A percentile compares a stretch with the other conserved stretches of the same genome.
Conservation (phyloP, 2,329 filamentous ascomycete species). For the Ophiocordyceps polyrhachis-furcata region DNA sequence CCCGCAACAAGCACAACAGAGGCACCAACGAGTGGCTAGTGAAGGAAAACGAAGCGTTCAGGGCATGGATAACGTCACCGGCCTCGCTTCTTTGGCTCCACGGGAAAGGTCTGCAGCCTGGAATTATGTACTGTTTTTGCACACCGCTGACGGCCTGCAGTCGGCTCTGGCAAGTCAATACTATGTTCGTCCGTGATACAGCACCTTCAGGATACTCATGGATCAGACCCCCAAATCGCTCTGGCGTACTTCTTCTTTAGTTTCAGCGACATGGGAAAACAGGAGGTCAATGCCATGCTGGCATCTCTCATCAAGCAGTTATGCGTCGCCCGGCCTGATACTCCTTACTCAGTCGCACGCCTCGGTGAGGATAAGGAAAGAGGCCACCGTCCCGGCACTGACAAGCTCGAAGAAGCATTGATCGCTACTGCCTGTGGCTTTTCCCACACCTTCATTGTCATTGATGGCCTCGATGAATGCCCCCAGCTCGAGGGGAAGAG, state of each 20-base stretch:
- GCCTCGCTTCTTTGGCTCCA: conserved; percentile 3
- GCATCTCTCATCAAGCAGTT: conserved; percentile 2
- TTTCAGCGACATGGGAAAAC: conserved; percentile 1
- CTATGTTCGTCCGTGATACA: too few species aligned
- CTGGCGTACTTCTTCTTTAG: conserved; percentile 2
- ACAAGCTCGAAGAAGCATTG: not conserved
- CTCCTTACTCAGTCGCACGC: conserved; percentile 1
- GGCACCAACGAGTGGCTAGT: not conserved
- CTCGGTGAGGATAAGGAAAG: not conserved
- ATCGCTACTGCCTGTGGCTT: not conserved
- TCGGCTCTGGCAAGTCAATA: not conserved
- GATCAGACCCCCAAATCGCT: not conserved
- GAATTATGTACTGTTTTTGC: not conserved
- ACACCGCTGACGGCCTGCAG: not conserved
- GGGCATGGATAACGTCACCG: not conserved
- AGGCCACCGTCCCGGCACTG: not conserved
- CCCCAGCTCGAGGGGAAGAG: not conserved
- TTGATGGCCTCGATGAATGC: conserved; percentile 3
- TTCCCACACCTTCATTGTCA: not conserved
- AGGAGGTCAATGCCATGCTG: conserved; percentile 1
- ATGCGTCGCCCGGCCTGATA: not conserved
- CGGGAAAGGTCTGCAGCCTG: conserved; percentile 1
- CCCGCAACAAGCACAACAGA: not conserved
- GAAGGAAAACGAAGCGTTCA: not conserved
- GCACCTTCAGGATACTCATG: not conserved